These are phyloP conservation scores for Xylaria scruposa DNA, from an alignment of 495 filamentous ascomycete genomes.

Conservation along the genomic window DNA sequence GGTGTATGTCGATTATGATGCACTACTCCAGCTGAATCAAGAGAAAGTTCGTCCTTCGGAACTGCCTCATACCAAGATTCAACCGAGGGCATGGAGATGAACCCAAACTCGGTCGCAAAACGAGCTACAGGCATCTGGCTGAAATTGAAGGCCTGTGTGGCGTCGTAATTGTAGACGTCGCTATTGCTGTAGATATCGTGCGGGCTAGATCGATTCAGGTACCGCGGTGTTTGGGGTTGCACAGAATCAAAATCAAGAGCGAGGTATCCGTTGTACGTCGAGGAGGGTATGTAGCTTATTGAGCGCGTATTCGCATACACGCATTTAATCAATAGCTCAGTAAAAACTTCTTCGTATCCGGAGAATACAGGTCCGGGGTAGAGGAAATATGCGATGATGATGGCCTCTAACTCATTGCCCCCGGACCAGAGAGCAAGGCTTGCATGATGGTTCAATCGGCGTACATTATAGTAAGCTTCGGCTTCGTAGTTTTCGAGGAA, in stretches of 20 bases:
- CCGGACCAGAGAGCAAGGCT: constrained; percentile 73
- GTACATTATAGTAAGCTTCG: constrained; percentile 68
- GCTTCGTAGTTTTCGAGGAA: constrained; percentile 65
- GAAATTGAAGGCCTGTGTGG: constrained; percentile 61
- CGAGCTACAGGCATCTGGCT: constrained; percentile 64
- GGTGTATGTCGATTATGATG: constrained; percentile 73
- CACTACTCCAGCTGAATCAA: constrained; percentile 66
- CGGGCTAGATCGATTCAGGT: constrained; percentile 58
- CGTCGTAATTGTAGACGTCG: constrained; percentile 73
- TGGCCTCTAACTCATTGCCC: constrained; percentile 68
- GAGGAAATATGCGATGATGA: constrained; percentile 51
- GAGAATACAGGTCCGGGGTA: constrained; percentile 41
- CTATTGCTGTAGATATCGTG: constrained; percentile 71
- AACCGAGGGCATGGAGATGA: constrained; percentile 70
- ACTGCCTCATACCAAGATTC: constrained; percentile 67
- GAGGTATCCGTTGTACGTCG: constrained; percentile 70
- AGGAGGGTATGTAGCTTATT: constrained; percentile 71
- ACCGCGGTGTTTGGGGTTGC: constrained; percentile 66
- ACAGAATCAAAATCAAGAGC: constrained; percentile 62
- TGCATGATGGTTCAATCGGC: constrained; percentile 70
- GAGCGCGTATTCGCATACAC: constrained; percentile 70
- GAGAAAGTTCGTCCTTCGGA: constrained; percentile 56
- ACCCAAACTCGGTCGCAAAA: constrained; percentile 74
- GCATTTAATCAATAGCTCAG: constrained; percentile 64
- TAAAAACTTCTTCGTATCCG: constrained; percentile 66